Percentiles rank a stretch among this genome's conserved stretches.
Conservation (phyloP, 495 filamentous ascomycete genomes). For the Physcia stellaris region DNA sequence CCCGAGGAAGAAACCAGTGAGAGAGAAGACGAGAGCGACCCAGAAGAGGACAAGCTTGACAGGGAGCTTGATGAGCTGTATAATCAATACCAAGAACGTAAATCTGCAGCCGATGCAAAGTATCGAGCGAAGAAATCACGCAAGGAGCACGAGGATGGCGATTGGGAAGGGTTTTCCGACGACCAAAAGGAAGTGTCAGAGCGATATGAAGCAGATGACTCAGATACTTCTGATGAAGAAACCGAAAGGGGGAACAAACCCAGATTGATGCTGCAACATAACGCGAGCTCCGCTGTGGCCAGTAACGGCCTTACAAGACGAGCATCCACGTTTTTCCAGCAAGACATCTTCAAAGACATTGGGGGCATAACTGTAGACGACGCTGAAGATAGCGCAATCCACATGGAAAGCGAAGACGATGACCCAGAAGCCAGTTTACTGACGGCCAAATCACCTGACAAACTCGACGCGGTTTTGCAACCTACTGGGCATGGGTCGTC, state of each 20-base stretch:
- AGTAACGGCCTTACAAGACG: slow-evolving; percentile 57
- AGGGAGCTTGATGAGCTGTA: slow-evolving; percentile 76
- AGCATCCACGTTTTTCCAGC: slow-evolving; percentile 80
- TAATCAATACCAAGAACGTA: slow-evolving; percentile 67
- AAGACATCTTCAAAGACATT: slow-evolving; percentile 85
- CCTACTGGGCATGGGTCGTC: too few species aligned
- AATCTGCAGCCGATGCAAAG: slow-evolving; percentile 67
- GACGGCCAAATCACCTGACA: too few species aligned
- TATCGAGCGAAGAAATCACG: slow-evolving; percentile 77
- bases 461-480: too few species aligned
- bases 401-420: slow-evolving; percentile 28
- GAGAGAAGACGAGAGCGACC: slow-evolving; percentile 54
- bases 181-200: slow-evolving; percentile 41
- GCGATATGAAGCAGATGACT: slow-evolving; percentile 39
- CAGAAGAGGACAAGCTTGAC: slow-evolving; percentile 71
- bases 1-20: slow-evolving; percentile 37
- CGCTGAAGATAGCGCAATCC: background rate
- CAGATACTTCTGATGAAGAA: slow-evolving; percentile 11
- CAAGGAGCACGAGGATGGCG: slow-evolving; percentile 68
- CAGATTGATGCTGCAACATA: background rate
- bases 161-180: slow-evolving; percentile 84
- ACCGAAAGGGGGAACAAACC: background rate
- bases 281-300: slow-evolving; percentile 28
- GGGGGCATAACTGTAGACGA: slow-evolving; percentile 25
- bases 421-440: too few species aligned